These are phyloP conservation scores for Dryadomyces sulphureus DNA, from an alignment of 2,329 filamentous ascomycete genomes.

Conservation along the genomic window DNA sequence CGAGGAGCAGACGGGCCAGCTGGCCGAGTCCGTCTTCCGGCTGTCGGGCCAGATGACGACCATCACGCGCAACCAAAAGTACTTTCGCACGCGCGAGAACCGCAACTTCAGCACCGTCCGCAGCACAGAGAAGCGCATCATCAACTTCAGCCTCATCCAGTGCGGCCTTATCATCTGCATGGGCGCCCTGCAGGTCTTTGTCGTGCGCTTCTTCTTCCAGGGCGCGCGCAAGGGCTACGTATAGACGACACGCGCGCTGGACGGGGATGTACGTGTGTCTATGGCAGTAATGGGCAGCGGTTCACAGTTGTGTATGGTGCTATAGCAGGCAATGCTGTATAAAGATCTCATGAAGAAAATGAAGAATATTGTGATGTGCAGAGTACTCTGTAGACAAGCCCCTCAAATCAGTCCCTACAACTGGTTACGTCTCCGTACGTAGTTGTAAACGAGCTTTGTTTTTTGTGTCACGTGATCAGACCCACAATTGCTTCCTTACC, in stretches of 20 bases:
- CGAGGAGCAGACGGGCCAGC: conserved; percentile 72
- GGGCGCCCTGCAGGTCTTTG: conserved; percentile 91
- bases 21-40: conserved; percentile 94
- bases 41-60: conserved; percentile 85
- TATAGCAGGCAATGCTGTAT: too few species aligned
- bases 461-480: too few species aligned
- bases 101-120: conserved; percentile 95
- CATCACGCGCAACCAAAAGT: conserved; percentile 94
- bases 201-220: conserved; percentile 98
- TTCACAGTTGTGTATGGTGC: too few species aligned
- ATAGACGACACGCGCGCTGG: conserved; percentile 21
- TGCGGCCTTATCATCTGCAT: conserved; percentile 83
- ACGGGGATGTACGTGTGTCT: not conserved
- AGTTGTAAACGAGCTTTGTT: too few species aligned
- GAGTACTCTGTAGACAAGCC: too few species aligned
- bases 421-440: too few species aligned
- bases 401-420: too few species aligned
- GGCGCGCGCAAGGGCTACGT: conserved; percentile 57
- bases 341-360: too few species aligned
- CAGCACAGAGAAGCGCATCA: conserved; percentile 89
- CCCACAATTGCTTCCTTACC: not conserved
- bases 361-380: too few species aligned
- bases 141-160: conserved; percentile 95
- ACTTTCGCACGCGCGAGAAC: conserved; percentile 98
- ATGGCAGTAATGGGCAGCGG: not conserved